Percentiles rank a stretch among this genome's conserved stretches.
Evolutionary conservation across 805 yeast genomes (phyloP).

Genomic region (Monosporozyma aerobia): DNA sequence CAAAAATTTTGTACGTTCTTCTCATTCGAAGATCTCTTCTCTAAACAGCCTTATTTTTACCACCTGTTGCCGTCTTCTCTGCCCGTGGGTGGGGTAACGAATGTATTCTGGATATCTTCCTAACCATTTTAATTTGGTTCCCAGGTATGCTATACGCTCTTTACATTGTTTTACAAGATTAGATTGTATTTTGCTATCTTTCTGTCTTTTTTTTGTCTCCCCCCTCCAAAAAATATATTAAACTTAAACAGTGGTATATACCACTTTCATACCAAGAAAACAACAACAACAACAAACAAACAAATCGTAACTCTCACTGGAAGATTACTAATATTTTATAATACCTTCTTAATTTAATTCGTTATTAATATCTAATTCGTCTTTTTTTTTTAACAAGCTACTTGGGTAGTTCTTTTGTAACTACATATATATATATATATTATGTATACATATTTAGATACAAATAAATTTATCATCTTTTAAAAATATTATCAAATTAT

Average conservation of each 20-base stretch:
- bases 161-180: slow-evolving; percentile 40
- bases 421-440: neutral
- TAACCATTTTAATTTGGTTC: slow-evolving; percentile 42
- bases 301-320: neutral
- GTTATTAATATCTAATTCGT: neutral
- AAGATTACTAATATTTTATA: neutral
- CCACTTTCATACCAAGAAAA: neutral
- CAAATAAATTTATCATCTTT: neutral
- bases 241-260: neutral
- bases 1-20: neutral
- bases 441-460: too few relatives aligned
- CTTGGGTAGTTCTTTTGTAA: neutral
- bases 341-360: neutral
- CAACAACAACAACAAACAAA: too few relatives aligned
- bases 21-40: neutral
- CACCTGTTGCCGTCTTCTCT: slow-evolving; percentile 71
- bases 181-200: neutral
- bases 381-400: neutral
- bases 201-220: neutral
- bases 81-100: slow-evolving; percentile 56
- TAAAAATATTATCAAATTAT: neutral
- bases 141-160: slow-evolving; percentile 75
- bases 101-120: slow-evolving; percentile 53
- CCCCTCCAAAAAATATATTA: neutral
- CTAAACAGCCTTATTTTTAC: slow-evolving; percentile 47